phyloP scores from a whole-genome alignment of 305 asterid species.

The Andrographis paniculata region DNA sequence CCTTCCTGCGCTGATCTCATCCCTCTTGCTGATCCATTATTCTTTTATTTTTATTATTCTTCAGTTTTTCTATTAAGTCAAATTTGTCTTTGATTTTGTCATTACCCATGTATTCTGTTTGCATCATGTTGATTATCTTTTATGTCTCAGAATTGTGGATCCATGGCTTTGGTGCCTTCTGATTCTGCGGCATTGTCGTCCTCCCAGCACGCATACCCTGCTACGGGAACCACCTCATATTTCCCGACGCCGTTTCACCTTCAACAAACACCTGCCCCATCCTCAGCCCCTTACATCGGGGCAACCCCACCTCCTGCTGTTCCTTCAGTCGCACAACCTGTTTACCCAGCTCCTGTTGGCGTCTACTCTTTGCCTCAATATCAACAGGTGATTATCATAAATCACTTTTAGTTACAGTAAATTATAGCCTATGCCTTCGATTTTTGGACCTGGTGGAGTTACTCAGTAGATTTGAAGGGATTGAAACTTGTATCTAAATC shows the following conservation, averaged over 20 bases:
- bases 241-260: slow-evolving; percentile 24
- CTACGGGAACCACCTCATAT: slow-evolving; percentile 41
- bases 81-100: too few relatives aligned
- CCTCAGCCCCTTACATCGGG: slow-evolving; percentile 5
- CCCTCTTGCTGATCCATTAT: too few relatives aligned
- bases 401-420: not conserved
- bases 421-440: not conserved
- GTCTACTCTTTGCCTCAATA: slow-evolving; percentile 13
- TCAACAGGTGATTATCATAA: slow-evolving; percentile 7
- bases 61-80: too few relatives aligned
- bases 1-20: slow-evolving; percentile 54
- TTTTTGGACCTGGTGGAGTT: too few relatives aligned
- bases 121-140: too few relatives aligned
- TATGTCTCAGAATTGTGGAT: too few relatives aligned
- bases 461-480: too few relatives aligned
- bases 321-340: not conserved
- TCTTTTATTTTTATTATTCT: too few relatives aligned
- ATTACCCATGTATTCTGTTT: too few relatives aligned
- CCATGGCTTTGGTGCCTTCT: slow-evolving; percentile 45
- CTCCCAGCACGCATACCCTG: slow-evolving; percentile 65
- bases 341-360: slow-evolving; percentile 5
- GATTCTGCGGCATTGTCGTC: slow-evolving; percentile 27
- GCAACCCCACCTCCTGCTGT: slow-evolving; percentile 11
- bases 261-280: slow-evolving; percentile 6
- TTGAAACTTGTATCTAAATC: too few relatives aligned